These are phyloP conservation scores for Talaromyces verruculosus DNA, from an alignment of 2,329 filamentous ascomycete species.

Conservation along the genomic window DNA sequence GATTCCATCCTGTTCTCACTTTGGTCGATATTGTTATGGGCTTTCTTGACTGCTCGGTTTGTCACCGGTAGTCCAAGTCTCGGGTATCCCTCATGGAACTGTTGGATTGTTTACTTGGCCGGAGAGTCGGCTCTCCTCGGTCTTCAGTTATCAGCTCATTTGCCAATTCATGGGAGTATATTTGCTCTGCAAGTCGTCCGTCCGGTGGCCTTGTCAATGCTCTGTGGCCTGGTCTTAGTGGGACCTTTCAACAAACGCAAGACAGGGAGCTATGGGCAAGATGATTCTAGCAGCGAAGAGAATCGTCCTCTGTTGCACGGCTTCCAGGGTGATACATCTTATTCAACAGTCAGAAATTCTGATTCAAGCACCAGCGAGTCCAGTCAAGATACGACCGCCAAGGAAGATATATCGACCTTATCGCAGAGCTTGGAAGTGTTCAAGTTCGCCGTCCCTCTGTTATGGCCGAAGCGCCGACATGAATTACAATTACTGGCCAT, in stretches of 20 bases:
- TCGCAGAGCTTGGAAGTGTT: slow-evolving; percentile 5
- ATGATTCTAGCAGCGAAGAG: background rate
- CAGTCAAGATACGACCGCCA: background rate
- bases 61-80: slow-evolving; percentile 52
- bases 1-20: slow-evolving; percentile 20
- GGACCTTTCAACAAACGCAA: background rate
- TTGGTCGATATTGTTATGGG: slow-evolving; percentile 58
- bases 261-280: background rate
- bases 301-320: slow-evolving; percentile 12
- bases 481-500: slow-evolving; percentile 66
- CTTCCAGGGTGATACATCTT: background rate
- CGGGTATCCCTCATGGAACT: slow-evolving; percentile 65
- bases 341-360: slow-evolving; percentile 11
- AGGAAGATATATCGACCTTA: background rate
- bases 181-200: slow-evolving; percentile 14
- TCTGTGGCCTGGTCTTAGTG: slow-evolving; percentile 9
- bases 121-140: slow-evolving; percentile 50
- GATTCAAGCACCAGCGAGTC: background rate
- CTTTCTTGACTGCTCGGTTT: slow-evolving; percentile 59
- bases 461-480: slow-evolving; percentile 71
- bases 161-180: background rate
- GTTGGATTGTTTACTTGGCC: slow-evolving; percentile 59
- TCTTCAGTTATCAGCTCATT: slow-evolving; percentile 37
- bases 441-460: slow-evolving; percentile 71
- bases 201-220: slow-evolving; percentile 7